Base-by-base conservation (phyloP, 768 basidiomycete species). In the Tephrocybe sp. region DNA sequence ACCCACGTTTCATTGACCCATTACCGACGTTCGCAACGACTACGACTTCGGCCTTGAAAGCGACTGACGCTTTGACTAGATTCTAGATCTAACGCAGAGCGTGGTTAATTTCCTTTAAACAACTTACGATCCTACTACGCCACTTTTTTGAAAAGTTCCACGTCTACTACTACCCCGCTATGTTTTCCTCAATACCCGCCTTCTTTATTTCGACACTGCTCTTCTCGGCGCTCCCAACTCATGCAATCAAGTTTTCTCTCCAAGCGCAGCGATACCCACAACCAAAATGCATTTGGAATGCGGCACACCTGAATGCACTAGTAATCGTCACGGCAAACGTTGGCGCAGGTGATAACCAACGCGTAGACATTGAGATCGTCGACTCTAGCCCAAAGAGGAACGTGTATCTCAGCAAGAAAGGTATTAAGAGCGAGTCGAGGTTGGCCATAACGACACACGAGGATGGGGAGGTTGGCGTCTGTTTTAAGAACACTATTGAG, bases 271-370 rank as follows among this genome's bases (percentile, higher is more conserved):
- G 83, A 53, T 80, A 86, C 57, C 94, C 95, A 0, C 69, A 75
- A 22, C 61, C 79, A 56, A 94, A 92, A 69, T 97, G 95, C 69
- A 86, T 98, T 49, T 99, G 97, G 97, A 97, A 99, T 64, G 74
- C 87, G 19, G 95, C 86, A 8, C 89, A 94, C 61, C 70, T 77
- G 5, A 84, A 92, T 59, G 80, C 91, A 5, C 86, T 98, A 29
- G 91, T 97, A 63, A 91, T 99, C 59, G 93, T 97, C 57, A 97
- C 95, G 0, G 94, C 95, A 37, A 95, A 97, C 63, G 86, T 95
- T 24, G 84, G 85, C 0, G 77, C 85, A 0, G 88, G 87, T 0
- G 68, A 69, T 0, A 75, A 79, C 58, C 94, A 95, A 69, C 82
- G 93, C 18, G 77, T 94, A 29, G 97, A 99, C 74, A 78, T 99